Evolutionary conservation across 768 basidiomycete species (phyloP), one percentile per base, ranked within the genome.

Genomic region (Tulasnella sp.): DNA sequence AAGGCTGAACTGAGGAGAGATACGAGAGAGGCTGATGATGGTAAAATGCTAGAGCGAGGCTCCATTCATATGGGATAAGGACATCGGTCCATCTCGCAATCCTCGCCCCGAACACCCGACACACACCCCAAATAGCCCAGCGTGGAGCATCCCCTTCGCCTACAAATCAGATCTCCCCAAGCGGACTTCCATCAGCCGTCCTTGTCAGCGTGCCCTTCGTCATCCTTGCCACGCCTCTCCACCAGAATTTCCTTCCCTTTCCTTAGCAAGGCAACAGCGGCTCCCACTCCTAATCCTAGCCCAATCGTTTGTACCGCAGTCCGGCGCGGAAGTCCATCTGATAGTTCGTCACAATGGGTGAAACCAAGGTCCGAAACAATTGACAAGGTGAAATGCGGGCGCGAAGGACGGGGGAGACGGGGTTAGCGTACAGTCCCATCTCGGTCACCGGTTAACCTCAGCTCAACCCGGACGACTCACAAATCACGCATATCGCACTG

Each of bases 291-390:
- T n/a, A 88, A 81, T n/a, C 93, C 94, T 44, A 93, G 86, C 81
- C 87, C 83, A 81, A 91, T 73, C 40, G 89, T 88, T 81, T 89
- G 88, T 75, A 88, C 84, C 44, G 87, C 86, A 77, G 87, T 86
- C 83, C 87, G 88, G 88, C 89, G 88, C 11, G 89, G 88, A 80
- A 93, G 85, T 81, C 92, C 88, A 85, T 93, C 93, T 94, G 81
- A 76, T 28, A 37, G 31, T 80, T 72, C 54, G 41, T n/a, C 42
- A 37, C 72, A 44, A 22, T 37, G 37, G 31, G 42, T 28, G 42
- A 37, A 73, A 44, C 42, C 72, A 73, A 44, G 34, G 72, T 73
- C 72, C 72, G 42, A 54, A n/a, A 54, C 54, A 54, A 7, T 73
- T 44, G 72, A 20, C 20, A 18, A 73, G 24, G 24, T 16, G 31